A percentile compares a stretch with the other conserved stretches of the same genome.
These are phyloP conservation scores for Aegilops speltoides DNA, from an alignment of 176 grass and related monocot genomes.

Conservation along the genomic window DNA sequence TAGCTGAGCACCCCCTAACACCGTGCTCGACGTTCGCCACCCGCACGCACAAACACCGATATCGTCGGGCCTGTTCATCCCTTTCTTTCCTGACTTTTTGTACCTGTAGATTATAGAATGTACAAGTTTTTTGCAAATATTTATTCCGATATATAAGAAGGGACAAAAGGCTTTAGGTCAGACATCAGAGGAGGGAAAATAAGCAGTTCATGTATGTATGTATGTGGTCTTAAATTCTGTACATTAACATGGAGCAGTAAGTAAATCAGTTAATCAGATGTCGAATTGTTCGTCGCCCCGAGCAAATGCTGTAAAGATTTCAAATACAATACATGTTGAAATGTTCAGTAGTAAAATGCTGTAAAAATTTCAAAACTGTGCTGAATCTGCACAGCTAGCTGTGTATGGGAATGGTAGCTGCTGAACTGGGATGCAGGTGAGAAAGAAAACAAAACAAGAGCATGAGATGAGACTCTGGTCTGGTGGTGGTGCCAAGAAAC, in stretches of 20 bases:
- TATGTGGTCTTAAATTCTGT: conserved; percentile 24
- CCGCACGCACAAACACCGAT: conserved; percentile 5
- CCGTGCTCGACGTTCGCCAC: neutral
- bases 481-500: conserved; percentile 7
- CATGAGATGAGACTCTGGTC: neutral
- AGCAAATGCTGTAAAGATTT: neutral
- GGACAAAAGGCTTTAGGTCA: conserved; percentile 46
- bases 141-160: conserved; percentile 58
- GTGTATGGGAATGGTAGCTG: neutral
- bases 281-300: neutral
- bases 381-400: conserved; percentile 1
- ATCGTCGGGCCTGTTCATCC: neutral
- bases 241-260: conserved; percentile 35
- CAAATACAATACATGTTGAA: too few relatives aligned
- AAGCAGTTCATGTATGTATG: conserved; percentile 41
- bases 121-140: conserved; percentile 67
- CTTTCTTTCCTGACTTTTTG: conserved; percentile 21
- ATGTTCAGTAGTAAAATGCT: neutral
- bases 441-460: conserved; percentile 2
- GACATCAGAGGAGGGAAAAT: conserved; percentile 27
- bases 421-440: conserved; percentile 23
- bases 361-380: neutral
- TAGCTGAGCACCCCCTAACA: neutral
- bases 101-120: conserved; percentile 68
- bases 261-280: conserved; percentile 34